phyloP scores from a whole-genome alignment of 495 filamentous ascomycete genomes.

The Xylaria grammica region DNA sequence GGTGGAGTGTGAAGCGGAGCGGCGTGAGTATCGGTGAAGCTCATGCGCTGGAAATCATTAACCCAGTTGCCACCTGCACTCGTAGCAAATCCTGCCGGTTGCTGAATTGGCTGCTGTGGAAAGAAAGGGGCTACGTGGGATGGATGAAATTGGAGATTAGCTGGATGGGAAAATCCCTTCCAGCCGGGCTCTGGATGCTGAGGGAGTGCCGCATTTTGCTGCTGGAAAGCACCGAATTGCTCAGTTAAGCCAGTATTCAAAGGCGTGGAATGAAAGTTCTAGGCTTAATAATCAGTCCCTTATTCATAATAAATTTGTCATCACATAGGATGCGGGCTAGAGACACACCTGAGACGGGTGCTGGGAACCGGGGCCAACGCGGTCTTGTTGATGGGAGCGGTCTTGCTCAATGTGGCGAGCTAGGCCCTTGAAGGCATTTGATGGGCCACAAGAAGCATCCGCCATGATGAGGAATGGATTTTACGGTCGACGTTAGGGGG shows the following conservation, averaged over 20 bases:
- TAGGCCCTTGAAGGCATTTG: constrained; percentile 85
- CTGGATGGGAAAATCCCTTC: not conserved
- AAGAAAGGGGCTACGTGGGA: not conserved
- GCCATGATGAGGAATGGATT: constrained; percentile 60
- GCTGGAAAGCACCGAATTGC: constrained; percentile 24
- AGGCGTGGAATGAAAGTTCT: constrained; percentile 40
- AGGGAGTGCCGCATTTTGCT: constrained; percentile 5
- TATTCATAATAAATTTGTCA: not conserved
- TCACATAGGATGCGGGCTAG: not conserved
- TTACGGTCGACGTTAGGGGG: constrained; percentile 1
- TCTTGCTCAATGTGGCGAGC: constrained; percentile 80
- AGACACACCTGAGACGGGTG: constrained; percentile 13
- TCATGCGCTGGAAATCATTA: constrained; percentile 40
- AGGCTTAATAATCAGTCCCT: not conserved
- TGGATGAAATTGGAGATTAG: not conserved
- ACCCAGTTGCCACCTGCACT: constrained; percentile 30
- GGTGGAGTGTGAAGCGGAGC: not conserved
- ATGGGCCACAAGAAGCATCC: constrained; percentile 85
- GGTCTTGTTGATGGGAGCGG: constrained; percentile 84
- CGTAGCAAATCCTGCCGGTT: not conserved
- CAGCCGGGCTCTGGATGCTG: not conserved
- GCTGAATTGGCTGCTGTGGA: not conserved
- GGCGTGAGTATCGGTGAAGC: constrained; percentile 15
- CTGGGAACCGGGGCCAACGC: constrained; percentile 40
- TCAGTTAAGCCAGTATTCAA: constrained; percentile 23